phyloP scores from a whole-genome alignment of 225 moss, liverwort and hornwort genomes.

The Pseudisothecium myosuroides region DNA sequence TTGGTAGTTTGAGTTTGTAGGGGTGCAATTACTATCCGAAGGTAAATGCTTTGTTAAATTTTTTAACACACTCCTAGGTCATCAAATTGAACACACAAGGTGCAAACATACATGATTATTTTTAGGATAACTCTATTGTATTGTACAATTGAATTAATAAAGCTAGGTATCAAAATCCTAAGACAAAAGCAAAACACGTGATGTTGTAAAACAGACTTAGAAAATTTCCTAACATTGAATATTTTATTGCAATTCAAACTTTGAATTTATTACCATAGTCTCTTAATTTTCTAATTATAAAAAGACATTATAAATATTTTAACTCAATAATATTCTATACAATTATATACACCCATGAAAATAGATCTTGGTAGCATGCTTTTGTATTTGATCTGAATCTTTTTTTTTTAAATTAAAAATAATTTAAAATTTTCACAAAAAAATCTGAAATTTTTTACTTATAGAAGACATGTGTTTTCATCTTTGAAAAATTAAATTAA shows the following conservation, averaged over 20 bases:
- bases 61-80: background rate
- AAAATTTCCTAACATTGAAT: background rate
- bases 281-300: background rate
- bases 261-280: accelerated
- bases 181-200: background rate
- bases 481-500: background rate
- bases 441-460: background rate
- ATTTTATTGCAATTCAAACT: background rate
- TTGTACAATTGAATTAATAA: background rate
- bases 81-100: background rate
- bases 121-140: background rate
- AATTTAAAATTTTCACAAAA: background rate
- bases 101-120: background rate
- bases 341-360: background rate
- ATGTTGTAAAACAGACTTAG: background rate
- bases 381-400: background rate
- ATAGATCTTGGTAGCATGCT: background rate
- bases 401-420: background rate
- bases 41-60: background rate
- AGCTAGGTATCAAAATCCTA: background rate
- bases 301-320: background rate
- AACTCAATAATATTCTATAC: background rate
- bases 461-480: background rate
- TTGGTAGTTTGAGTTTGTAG: accelerated
- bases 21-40: accelerated